A percentile compares a stretch with the other conserved stretches of the same genome.
Evolutionary conservation across 768 basidiomycete genomes (phyloP).

Genomic region (Calocybe cyanea): DNA sequence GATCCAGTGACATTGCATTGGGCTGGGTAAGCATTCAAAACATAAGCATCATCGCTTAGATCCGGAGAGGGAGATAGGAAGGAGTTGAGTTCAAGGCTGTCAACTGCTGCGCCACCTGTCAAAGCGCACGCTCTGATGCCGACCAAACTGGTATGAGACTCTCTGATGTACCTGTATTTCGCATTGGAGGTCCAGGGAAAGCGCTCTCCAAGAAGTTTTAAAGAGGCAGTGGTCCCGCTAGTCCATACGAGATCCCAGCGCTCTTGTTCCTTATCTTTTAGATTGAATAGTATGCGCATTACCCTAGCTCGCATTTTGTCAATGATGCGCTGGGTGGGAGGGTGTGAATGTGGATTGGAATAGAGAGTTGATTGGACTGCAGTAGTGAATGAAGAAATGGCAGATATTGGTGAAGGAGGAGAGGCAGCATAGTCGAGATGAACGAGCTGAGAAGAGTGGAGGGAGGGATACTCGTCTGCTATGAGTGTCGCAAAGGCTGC

Average conservation of each 20-base stretch:
- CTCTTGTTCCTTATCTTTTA: conserved; percentile 9
- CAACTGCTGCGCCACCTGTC: conserved; percentile 10
- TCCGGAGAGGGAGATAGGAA: conserved; percentile 1
- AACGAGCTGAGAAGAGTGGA: conserved; percentile 11
- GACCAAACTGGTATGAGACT: conserved; percentile 15
- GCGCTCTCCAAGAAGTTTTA: conserved; percentile 10
- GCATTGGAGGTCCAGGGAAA: conserved; percentile 9
- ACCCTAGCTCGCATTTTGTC: conserved; percentile 10
- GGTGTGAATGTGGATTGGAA: conserved; percentile 15
- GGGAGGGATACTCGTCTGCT: conserved; percentile 10
- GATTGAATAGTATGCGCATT: conserved; percentile 11
- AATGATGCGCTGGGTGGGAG: conserved; percentile 7
- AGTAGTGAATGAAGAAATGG: conserved; percentile 8
- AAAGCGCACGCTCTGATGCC: conserved; percentile 15
- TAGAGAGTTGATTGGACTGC: conserved; percentile 5
- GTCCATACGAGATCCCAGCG: conserved; percentile 16
- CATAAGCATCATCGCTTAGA: background rate
- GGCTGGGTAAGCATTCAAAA: conserved; percentile 14
- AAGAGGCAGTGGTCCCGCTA: conserved; percentile 12
- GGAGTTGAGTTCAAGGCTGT: conserved; percentile 10
- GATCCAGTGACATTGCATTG: conserved; percentile 17
- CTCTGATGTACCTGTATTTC: conserved; percentile 11
- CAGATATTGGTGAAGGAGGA: conserved; percentile 13
- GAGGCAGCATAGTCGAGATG: conserved; percentile 16
- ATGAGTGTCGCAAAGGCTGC: conserved; percentile 10